Evolutionary conservation across 805 yeast genomes (phyloP), one percentile per base, ranked within the genome.

Genomic region (Torulaspora gathmanii): DNA sequence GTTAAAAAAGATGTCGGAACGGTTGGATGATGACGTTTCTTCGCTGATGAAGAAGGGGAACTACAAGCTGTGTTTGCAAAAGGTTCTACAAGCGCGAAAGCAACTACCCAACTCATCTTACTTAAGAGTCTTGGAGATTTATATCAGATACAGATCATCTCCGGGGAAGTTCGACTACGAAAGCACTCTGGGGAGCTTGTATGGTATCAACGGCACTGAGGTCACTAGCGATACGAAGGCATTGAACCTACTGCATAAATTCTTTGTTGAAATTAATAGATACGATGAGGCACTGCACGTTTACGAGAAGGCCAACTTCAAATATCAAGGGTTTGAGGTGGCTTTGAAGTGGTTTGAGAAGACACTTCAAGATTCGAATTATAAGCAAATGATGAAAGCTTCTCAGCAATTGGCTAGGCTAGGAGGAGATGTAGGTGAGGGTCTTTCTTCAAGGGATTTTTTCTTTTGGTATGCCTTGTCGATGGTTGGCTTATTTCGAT

Each of bases 51-150:
- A 74, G 20, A 69, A 68, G 17, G 82, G 83, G 2, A 73, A 79
- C 6, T 81, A 65, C 58, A 70, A 71, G 35, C 91, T 2, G 67
- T 71, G 52, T 67, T 70, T 15, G 68, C 75, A 37, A 61, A 81
- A 11, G 39, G 42, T 60, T 15, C 39, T 17, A 63, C 70, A 40
- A 67, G 75, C 79, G 54, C 62, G 78, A 44, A 68, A 70, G 37
- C 76, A 77, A 57, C 69, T 68, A 40, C 93, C 95, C 2, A 72
- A 75, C 23, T 70, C 77, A 25, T 70, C 79, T 5, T 79, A 76
- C 51, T 78, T 76, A 37, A 66, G 62, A 35, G 65, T 69, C 1
- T 52, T 69, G 28, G 60, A 64, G 40, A 47, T 63, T 33, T 62
- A 65, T 51, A 60, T 60, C 23, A 52, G 63, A 28, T 60, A 53